Conservation (phyloP, 2,329 filamentous ascomycete species). For the Aspergillus sp. region DNA sequence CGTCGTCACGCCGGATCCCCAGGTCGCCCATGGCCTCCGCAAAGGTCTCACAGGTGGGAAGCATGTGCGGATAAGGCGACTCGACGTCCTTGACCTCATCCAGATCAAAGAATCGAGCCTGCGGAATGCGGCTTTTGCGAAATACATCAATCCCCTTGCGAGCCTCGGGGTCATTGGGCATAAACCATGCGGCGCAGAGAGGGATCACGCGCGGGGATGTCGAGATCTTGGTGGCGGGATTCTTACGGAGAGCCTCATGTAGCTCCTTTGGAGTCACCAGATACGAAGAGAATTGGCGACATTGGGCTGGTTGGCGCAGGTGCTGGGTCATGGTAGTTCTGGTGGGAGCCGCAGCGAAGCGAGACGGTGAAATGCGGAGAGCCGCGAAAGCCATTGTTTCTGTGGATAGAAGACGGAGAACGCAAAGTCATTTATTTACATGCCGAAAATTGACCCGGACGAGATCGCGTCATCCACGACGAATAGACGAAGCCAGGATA, state of each 20-base stretch:
- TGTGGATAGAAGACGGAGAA: background rate
- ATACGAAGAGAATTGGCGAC: constrained; percentile 63
- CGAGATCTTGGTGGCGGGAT: constrained; percentile 68
- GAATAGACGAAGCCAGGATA: background rate
- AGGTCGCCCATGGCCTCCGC: constrained; percentile 80
- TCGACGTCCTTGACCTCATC: constrained; percentile 82
- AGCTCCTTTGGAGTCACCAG: constrained; percentile 80
- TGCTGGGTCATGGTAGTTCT: constrained; percentile 17
- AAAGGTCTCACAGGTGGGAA: constrained; percentile 73
- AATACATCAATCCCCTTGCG: constrained; percentile 75
- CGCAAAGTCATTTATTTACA: constrained; percentile 2
- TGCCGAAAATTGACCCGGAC: background rate
- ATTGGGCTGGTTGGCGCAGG: constrained; percentile 27
- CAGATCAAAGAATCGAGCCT: constrained; percentile 90
- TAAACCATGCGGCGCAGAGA: constrained; percentile 89
- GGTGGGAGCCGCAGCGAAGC: constrained; percentile 13
- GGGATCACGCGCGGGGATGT: constrained; percentile 77
- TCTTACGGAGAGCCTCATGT: constrained; percentile 70
- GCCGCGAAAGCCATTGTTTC: constrained; percentile 28
- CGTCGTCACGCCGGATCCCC: constrained; percentile 79
- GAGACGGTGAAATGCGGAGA: constrained; percentile 22
- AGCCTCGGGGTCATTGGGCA: constrained; percentile 72
- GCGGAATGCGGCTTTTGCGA: constrained; percentile 73
- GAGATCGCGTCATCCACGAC: background rate
- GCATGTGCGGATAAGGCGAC: constrained; percentile 93